These are phyloP conservation scores for Malus hybrid DNA, from an alignment of 331 rosid species.

Conservation along the genomic window DNA sequence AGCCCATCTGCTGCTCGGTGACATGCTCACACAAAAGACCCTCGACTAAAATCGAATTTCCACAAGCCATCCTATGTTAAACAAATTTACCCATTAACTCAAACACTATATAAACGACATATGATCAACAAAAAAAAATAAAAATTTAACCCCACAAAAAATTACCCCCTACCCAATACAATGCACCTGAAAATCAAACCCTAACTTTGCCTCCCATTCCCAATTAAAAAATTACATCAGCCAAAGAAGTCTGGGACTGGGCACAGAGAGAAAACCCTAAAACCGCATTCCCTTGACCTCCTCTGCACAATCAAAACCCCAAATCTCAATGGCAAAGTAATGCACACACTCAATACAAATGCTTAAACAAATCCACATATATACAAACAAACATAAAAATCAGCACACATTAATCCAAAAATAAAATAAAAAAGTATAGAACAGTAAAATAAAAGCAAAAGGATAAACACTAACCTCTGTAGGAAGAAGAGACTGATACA, in stretches of 20 bases:
- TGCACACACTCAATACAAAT: slow-evolving; percentile 29
- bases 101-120: background rate
- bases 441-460: background rate
- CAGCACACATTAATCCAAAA: background rate
- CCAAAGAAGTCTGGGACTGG: slow-evolving; percentile 10
- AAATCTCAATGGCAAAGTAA: slow-evolving; percentile 35
- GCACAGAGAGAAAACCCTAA: slow-evolving; percentile 53
- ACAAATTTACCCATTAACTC: slow-evolving; percentile 28
- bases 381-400: background rate
- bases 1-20: slow-evolving; percentile 26
- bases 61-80: slow-evolving; percentile 56
- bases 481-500: slow-evolving; percentile 7
- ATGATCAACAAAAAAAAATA: slow-evolving; percentile 2
- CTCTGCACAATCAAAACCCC: slow-evolving; percentile 52
- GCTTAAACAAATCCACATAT: background rate
- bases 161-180: slow-evolving; percentile 23
- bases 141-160: background rate
- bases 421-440: background rate
- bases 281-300: slow-evolving; percentile 32
- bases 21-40: background rate
- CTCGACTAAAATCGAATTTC: slow-evolving; percentile 25
- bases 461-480: slow-evolving; percentile 11
- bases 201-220: slow-evolving; percentile 2
- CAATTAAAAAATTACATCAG: background rate
- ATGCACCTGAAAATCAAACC: slow-evolving; percentile 32